Evolutionary conservation across 441 rosid species (phyloP), one percentile per base, ranked within the genome.

Genomic region (Theobroma grandiflorum): DNA sequence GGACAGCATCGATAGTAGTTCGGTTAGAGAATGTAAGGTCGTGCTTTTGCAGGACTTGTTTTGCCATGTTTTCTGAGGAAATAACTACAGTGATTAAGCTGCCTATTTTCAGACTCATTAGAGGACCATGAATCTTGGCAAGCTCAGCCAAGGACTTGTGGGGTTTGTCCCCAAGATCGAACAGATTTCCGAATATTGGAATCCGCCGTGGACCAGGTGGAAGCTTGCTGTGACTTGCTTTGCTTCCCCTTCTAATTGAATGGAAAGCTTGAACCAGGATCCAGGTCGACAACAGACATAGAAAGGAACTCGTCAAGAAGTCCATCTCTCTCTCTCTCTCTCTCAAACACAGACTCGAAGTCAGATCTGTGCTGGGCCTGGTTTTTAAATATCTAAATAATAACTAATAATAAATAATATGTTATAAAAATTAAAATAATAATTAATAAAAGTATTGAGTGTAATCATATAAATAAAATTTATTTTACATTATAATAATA

Each of bases 121-220:
- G 22, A 4, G 85, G 85, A n/a, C 88, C 89, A 74, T 87, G 71
- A 42, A 12, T 53, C 16, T 78, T 40, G 11, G 86, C 81, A 35
- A 85, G 86, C 37, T 78, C 16, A 45, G 85, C 75, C 10, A 85
- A 43, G 6, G 89, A 83, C 37, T 26, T 68, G 69, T 85, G 88
- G n/a, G 89, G 85, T 38, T 78, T 75, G n/a, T 64, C 81, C 2
- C 89, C 87, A 0, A 84, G 86, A 66, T 75, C 43, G 3, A 84
- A 18, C 63, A 87, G 83, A 53, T 81, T 83, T 4, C 86, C 87
- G 40, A 83, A 61, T 31, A 82, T 2, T 2, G 85, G 87, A 72
- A 78, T 0, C 61, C 78, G 75, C 15, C 61, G n/a, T 0, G 87
- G 87, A 31, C 89, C 86, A 4, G 86, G 89, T 1, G 87, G 87